Evolutionary conservation across 768 basidiomycete genomes (phyloP).

Genomic region (Hygrocybe coccinea): DNA sequence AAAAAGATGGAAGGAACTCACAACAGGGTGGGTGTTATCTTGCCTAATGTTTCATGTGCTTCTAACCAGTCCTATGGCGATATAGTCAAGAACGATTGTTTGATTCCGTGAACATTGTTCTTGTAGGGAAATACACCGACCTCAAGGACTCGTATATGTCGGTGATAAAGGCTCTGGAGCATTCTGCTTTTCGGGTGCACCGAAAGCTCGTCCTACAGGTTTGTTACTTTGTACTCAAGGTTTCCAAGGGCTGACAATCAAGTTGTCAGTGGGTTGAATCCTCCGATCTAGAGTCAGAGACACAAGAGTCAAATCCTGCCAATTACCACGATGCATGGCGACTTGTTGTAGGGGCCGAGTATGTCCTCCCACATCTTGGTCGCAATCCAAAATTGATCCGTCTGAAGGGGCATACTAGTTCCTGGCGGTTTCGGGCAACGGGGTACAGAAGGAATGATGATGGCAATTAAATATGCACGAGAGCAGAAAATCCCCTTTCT

Average conservation of each 20-base stretch:
- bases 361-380: conserved; percentile 21
- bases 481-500: conserved; percentile 94
- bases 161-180: conserved; percentile 93
- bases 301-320: conserved; percentile 73
- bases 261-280: conserved; percentile 87
- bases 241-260: background rate
- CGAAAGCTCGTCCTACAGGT: conserved; percentile 80
- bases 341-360: conserved; percentile 86
- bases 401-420: conserved; percentile 83
- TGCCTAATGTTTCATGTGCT: background rate
- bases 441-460: conserved; percentile 95
- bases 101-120: conserved; percentile 81
- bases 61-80: background rate
- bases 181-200: conserved; percentile 90
- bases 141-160: conserved; percentile 99
- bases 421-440: conserved; percentile 94
- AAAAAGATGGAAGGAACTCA: conserved; percentile 77
- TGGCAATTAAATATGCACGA: conserved; percentile 95
- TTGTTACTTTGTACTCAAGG: conserved; percentile 20
- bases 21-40: conserved; percentile 54
- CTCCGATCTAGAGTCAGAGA: conserved; percentile 79
- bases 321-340: conserved; percentile 96
- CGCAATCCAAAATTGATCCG: conserved; percentile 1
- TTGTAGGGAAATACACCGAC: conserved; percentile 97
- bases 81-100: conserved; percentile 88